Percentiles rank a stretch among this genome's conserved stretches.
These are phyloP conservation scores for Taphrina flavorubra DNA, from an alignment of 1,139 yeast species.

Conservation along the genomic window DNA sequence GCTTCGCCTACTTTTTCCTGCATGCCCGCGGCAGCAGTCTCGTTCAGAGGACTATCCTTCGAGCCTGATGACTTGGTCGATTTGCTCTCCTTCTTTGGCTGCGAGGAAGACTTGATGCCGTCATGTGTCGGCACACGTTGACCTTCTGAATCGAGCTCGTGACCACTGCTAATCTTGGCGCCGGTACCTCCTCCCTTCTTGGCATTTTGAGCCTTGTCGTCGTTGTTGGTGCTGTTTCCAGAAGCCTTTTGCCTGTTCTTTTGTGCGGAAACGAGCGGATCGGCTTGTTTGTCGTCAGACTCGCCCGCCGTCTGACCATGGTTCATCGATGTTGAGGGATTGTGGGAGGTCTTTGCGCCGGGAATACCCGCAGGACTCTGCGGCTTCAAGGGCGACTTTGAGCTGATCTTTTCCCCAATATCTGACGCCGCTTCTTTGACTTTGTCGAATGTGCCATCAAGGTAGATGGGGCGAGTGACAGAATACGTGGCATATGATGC, in stretches of 20 bases:
- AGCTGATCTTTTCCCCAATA: slow-evolving; percentile 20
- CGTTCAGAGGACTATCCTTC: slow-evolving; percentile 7
- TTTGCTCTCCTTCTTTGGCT: slow-evolving; percentile 25
- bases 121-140: slow-evolving; percentile 30
- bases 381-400: slow-evolving; percentile 24
- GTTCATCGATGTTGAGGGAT: slow-evolving; percentile 35
- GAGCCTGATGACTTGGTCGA: slow-evolving; percentile 1
- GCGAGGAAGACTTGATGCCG: slow-evolving; percentile 20
- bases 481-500: slow-evolving; percentile 21
- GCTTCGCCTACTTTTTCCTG: slow-evolving; percentile 44
- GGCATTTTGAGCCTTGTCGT: slow-evolving; percentile 23
- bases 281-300: slow-evolving; percentile 23
- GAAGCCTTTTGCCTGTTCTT: slow-evolving; percentile 38
- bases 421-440: slow-evolving; percentile 30
- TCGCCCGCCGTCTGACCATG: slow-evolving; percentile 37
- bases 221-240: slow-evolving; percentile 27
- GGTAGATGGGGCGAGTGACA: slow-evolving; percentile 20
- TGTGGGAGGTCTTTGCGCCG: slow-evolving; percentile 31
- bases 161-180: slow-evolving; percentile 39
- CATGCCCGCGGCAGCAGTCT: slow-evolving; percentile 19
- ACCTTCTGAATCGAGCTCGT: slow-evolving; percentile 18
- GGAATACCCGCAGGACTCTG: slow-evolving; percentile 38
- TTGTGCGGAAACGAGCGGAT: slow-evolving; percentile 35
- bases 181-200: slow-evolving; percentile 39
- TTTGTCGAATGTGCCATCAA: slow-evolving; percentile 20